Conservation (phyloP, 2,329 filamentous ascomycete genomes). For the Furcasterigmium furcatum region DNA sequence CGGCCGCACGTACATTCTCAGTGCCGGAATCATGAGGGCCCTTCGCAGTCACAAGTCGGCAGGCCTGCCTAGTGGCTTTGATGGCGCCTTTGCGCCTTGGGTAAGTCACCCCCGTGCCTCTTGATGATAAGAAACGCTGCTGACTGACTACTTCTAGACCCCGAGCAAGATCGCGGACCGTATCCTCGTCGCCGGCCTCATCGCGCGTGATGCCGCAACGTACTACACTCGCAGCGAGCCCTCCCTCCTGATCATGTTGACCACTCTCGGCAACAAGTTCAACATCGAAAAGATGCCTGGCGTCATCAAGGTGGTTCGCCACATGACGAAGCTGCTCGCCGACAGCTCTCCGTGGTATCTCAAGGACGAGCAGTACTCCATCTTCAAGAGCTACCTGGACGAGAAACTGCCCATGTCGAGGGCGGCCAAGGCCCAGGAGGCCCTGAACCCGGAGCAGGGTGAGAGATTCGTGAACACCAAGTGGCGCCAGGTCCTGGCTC, state of each 20-base stretch:
- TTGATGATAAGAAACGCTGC: not conserved
- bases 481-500: not conserved
- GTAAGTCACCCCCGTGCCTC: constrained; percentile 18
- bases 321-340: not conserved
- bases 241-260: constrained; percentile 29
- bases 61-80: not conserved
- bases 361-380: not conserved
- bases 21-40: constrained; percentile 32
- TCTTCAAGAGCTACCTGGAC: not conserved
- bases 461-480: not conserved
- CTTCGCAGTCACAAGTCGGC: constrained; percentile 22
- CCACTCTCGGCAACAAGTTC: constrained; percentile 42
- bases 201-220: constrained; percentile 13
- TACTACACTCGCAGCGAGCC: constrained; percentile 13
- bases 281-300: constrained; percentile 26
- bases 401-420: no score
- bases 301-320: constrained; percentile 12
- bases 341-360: not conserved
- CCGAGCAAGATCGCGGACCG: constrained; percentile 28
- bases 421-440: not conserved
- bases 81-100: constrained; percentile 23
- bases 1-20: constrained; percentile 20
- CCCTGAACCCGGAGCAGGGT: no score
- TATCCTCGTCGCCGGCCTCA: constrained; percentile 15
- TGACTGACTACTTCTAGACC: constrained; percentile 30